Conservation (phyloP, 2,329 filamentous ascomycete species). For the Fonsecaea monophora region DNA sequence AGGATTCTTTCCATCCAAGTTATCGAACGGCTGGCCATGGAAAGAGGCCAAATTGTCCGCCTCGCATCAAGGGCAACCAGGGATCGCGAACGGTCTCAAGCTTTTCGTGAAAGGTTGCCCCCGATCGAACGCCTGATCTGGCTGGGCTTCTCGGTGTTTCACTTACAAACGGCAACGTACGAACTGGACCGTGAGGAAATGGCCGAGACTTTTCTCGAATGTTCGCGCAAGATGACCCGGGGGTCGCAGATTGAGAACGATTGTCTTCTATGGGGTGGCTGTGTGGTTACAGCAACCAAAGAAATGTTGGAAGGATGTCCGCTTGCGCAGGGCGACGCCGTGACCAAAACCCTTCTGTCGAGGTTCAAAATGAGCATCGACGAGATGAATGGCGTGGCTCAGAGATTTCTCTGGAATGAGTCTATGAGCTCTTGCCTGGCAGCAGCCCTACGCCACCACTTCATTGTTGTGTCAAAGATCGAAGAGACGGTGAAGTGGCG, state of each 20-base stretch:
- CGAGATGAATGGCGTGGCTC: slow-evolving; percentile 21
- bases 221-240: slow-evolving; percentile 13
- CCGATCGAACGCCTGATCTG: slow-evolving; percentile 28
- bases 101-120: slow-evolving; percentile 14
- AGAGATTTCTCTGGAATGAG: slow-evolving; percentile 29
- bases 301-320: slow-evolving; percentile 16
- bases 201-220: slow-evolving; percentile 26
- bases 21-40: slow-evolving; percentile 27
- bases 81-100: slow-evolving; percentile 20
- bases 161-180: slow-evolving; percentile 28
- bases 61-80: slow-evolving; percentile 25
- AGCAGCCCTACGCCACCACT: slow-evolving; percentile 4
- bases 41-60: slow-evolving; percentile 30
- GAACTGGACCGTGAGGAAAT: slow-evolving; percentile 19
- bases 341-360: slow-evolving; percentile 6
- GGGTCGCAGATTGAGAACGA: slow-evolving; percentile 20
- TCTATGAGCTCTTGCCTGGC: slow-evolving; percentile 18
- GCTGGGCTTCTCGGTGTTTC: slow-evolving; percentile 26
- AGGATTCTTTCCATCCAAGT: slow-evolving; percentile 28
- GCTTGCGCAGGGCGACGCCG: slow-evolving; percentile 8
- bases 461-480: slow-evolving; percentile 9
- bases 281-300: slow-evolving; percentile 24
- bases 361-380: slow-evolving; percentile 17
- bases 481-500: slow-evolving; percentile 8
- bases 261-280: slow-evolving; percentile 29